Evolutionary conservation across 2,329 filamentous ascomycete species (phyloP).

Genomic region (Juglanconis oblonga): DNA sequence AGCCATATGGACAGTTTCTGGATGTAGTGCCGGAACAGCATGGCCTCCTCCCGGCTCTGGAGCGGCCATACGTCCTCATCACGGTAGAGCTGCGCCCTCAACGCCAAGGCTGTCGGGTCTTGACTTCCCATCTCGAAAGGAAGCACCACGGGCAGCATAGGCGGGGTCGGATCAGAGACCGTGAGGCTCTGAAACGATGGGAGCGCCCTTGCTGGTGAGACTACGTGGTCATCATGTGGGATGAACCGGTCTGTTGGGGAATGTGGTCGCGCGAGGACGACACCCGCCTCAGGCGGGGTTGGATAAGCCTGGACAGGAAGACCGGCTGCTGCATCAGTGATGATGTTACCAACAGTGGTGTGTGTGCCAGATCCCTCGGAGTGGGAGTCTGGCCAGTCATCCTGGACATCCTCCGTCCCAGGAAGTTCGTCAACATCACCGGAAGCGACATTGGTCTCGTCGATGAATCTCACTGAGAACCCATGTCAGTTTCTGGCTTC

Average conservation of each 20-base stretch:
- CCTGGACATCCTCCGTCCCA: constrained; percentile 2
- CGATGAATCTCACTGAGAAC: constrained; percentile 26
- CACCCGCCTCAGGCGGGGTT: constrained; percentile 1
- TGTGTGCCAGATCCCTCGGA: constrained; percentile 13
- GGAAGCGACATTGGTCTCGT: constrained; percentile 21
- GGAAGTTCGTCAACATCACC: constrained; percentile 11
- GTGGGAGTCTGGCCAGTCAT: constrained; percentile 18
- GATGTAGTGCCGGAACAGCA: constrained; percentile 31
- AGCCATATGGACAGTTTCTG: constrained; percentile 37
- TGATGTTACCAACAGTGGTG: constrained; percentile 5
- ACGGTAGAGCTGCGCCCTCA: constrained; percentile 22
- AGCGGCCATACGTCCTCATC: constrained; percentile 27
- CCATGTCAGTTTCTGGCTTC: not conserved
- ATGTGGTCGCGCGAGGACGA: not conserved
- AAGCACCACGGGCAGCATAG: constrained; percentile 1
- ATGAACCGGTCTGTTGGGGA: constrained; percentile 31
- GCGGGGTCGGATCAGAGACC: constrained; percentile 4
- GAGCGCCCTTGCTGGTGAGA: constrained; percentile 5
- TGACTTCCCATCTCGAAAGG: constrained; percentile 7
- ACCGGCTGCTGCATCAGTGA: constrained; percentile 2
- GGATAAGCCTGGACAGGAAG: constrained; percentile 2
- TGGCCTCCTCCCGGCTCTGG: constrained; percentile 24
- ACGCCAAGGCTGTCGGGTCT: constrained; percentile 12
- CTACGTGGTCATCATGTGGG: constrained; percentile 22
- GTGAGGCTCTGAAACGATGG: constrained; percentile 10